Conservation (phyloP, 2,329 filamentous ascomycete genomes). For the Aspergillus transmontanensis region DNA sequence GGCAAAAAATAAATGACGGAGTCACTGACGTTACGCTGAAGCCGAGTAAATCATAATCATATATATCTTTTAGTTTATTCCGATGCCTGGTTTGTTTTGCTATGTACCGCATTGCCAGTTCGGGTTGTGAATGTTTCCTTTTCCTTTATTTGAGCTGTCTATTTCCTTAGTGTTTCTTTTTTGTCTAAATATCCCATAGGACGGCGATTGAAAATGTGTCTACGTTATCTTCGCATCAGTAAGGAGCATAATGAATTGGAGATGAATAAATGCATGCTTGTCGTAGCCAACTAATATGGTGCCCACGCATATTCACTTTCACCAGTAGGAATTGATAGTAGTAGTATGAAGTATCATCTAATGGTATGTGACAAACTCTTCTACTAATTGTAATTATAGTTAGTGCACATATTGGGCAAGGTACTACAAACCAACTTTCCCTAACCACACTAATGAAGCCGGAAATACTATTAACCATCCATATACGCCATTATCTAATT, state of each 20-base stretch:
- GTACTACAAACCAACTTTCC: neutral
- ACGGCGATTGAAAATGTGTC: conserved; percentile 3
- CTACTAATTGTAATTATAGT: too few species aligned
- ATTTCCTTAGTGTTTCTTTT: neutral
- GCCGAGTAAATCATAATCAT: neutral
- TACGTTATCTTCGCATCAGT: neutral
- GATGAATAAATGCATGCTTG: neutral
- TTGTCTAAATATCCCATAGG: conserved; percentile 1
- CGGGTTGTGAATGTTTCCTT: neutral
- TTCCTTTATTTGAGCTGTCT: neutral
- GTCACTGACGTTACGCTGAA: neutral
- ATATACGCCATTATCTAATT: neutral
- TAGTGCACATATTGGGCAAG: too few species aligned
- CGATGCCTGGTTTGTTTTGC: conserved; percentile 4
- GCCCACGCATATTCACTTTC: neutral
- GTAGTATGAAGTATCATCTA: neutral
- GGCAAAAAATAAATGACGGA: conserved; percentile 41
- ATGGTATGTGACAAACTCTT: neutral
- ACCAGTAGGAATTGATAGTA: neutral
- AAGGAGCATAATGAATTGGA: neutral
- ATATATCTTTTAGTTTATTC: conserved; percentile 12
- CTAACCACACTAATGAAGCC: neutral
- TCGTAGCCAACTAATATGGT: neutral
- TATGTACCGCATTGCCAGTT: neutral
- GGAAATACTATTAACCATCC: neutral